A percentile compares a stretch with the other conserved stretches of the same genome.
Conservation (phyloP, 78 protist species). For the Protostelium mycophagum region DNA sequence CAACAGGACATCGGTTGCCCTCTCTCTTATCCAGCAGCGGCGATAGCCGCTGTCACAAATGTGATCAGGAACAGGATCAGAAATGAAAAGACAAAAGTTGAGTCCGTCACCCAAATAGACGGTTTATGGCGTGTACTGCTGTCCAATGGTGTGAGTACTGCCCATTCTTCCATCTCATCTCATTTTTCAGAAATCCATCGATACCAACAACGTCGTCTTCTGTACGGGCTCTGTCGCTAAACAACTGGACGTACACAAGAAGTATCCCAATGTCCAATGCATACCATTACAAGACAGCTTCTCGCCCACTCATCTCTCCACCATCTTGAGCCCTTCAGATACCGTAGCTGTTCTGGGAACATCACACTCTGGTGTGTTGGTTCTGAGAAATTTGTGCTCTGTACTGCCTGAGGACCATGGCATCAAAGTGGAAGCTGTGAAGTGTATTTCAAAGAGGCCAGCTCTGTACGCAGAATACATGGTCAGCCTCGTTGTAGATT, state of each 20-base stretch:
- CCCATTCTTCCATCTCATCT: background rate
- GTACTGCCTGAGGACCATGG: background rate
- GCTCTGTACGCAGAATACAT: background rate
- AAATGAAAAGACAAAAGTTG: background rate
- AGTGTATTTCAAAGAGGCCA: background rate
- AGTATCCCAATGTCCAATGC: background rate
- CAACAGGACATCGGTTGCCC: background rate
- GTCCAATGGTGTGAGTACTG: background rate
- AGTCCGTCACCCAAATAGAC: background rate
- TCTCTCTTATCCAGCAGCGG: background rate
- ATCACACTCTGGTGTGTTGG: background rate
- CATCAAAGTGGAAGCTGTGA: background rate
- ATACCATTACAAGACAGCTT: background rate
- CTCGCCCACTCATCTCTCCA: background rate
- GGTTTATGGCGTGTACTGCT: background rate
- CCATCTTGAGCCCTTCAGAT: background rate
- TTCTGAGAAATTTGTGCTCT: background rate
- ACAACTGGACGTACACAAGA: background rate
- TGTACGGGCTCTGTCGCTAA: background rate
- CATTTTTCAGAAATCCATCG: background rate
- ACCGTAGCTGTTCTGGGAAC: background rate
- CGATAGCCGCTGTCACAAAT: background rate
- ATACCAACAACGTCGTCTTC: background rate
- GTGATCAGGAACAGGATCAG: background rate
- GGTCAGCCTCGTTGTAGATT: background rate